These are phyloP conservation scores for Mentha longifolia DNA, from an alignment of 257 asterid genomes.

Conservation along the genomic window DNA sequence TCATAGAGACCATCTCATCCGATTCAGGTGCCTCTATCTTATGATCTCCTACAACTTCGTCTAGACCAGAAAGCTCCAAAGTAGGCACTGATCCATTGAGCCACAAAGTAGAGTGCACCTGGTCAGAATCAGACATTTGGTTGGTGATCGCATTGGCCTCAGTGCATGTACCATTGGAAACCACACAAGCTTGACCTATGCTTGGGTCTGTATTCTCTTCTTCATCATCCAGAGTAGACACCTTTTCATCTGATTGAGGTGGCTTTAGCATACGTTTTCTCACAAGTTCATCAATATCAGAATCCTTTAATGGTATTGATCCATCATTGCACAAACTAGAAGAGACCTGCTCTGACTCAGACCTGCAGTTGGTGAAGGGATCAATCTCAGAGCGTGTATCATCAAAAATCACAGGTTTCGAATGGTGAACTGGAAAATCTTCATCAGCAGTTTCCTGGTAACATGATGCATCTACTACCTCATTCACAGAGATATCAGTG, in stretches of 20 bases:
- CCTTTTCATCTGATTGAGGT: conserved; percentile 40
- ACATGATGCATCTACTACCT: conserved; percentile 36
- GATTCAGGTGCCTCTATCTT: conserved; percentile 31
- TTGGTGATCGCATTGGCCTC: conserved; percentile 32
- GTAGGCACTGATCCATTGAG: conserved; percentile 41
- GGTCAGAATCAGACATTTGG: conserved; percentile 44
- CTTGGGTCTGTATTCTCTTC: conserved; percentile 37
- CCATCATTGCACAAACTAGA: conserved; percentile 41
- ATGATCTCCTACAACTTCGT: conserved; percentile 37
- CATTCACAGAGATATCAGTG: conserved; percentile 36
- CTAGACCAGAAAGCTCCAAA: conserved; percentile 39
- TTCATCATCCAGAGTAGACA: conserved; percentile 28
- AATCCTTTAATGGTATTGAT: conserved; percentile 36
- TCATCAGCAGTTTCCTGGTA: conserved; percentile 36
- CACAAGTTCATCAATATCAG: conserved; percentile 39
- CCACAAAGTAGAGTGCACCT: conserved; percentile 38
- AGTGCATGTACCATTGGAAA: conserved; percentile 35
- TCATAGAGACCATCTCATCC: conserved; percentile 35
- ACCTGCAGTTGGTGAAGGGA: conserved; percentile 35
- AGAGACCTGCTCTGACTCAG: conserved; percentile 44
- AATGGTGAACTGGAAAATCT: conserved; percentile 30
- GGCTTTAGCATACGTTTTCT: conserved; percentile 34
- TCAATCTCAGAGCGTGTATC: conserved; percentile 24
- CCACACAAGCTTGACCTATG: conserved; percentile 35
- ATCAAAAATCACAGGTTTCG: conserved; percentile 38